A percentile compares a stretch with the other conserved stretches of the same genome.
Conservation (phyloP, 257 asterid species). For the Nicotiana undulata region DNA sequence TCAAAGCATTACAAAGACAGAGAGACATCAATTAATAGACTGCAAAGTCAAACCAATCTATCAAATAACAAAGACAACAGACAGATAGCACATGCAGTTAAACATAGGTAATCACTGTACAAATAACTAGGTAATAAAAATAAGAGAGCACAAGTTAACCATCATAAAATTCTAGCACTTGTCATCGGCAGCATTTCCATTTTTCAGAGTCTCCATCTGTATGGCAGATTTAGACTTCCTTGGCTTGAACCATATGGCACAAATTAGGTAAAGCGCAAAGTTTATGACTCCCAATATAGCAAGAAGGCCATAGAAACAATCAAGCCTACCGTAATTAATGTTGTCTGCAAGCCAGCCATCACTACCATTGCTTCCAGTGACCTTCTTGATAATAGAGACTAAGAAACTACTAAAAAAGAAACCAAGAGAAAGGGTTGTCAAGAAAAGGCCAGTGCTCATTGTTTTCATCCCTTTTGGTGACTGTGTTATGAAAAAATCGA, state of each 20-base stretch:
- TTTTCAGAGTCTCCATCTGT: conserved; percentile 23
- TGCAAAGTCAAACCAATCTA: neutral
- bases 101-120: neutral
- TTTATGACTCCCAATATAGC: conserved; percentile 57
- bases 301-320: conserved; percentile 66
- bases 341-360: conserved; percentile 81
- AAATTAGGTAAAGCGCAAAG: conserved; percentile 39
- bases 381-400: conserved; percentile 60
- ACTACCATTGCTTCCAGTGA: conserved; percentile 34
- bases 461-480: conserved; percentile 97
- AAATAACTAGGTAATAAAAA: neutral
- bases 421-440: conserved; percentile 77
- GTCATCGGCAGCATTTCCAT: conserved; percentile 27
- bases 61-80: neutral
- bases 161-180: conserved; percentile 25
- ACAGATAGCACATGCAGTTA: neutral
- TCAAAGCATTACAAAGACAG: neutral
- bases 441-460: conserved; percentile 91
- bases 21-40: neutral
- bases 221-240: conserved; percentile 23
- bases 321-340: conserved; percentile 74
- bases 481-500: conserved; percentile 84
- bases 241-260: conserved; percentile 62
- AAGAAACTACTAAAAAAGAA: conserved; percentile 74
- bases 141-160: neutral